Conservation (phyloP, 2,329 filamentous ascomycete species). For the Ambrosiella cleistominuta region DNA sequence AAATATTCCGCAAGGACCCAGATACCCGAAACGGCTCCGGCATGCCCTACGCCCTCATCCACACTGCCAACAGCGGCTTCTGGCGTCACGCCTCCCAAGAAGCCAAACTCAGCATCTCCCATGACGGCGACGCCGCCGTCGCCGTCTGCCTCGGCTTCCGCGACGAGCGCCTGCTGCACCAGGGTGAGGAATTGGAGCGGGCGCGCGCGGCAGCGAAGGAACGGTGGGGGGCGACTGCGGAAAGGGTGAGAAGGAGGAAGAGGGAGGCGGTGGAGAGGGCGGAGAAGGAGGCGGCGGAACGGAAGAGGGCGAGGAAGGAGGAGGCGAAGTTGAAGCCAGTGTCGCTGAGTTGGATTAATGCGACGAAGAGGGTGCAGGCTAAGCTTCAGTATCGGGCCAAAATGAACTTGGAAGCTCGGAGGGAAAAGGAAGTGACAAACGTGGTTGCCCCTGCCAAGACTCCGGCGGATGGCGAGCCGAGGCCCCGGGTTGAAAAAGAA, state of each 20-base stretch:
- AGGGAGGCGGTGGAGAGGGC: not conserved
- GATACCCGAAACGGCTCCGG: not conserved
- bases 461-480: no score
- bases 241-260: not conserved
- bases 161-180: not conserved
- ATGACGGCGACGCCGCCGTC: slow-evolving; percentile 69
- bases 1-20: slow-evolving; percentile 19
- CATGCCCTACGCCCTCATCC: slow-evolving; percentile 2
- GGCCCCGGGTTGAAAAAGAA: not conserved
- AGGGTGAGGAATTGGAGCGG: not conserved
- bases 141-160: slow-evolving; percentile 43
- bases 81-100: slow-evolving; percentile 23
- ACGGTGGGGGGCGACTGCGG: not conserved
- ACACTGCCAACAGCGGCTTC: not conserved
- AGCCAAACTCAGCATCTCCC: slow-evolving; percentile 64
- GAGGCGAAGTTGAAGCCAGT: not conserved
- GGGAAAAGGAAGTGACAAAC: not conserved
- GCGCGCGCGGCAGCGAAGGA: not conserved
- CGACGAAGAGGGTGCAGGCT: no score
- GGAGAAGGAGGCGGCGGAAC: not conserved
- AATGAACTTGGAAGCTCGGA: not conserved
- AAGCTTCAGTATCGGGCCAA: not conserved
- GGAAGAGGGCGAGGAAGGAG: not conserved
- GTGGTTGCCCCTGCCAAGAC: no score
- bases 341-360: not conserved